Evolutionary conservation across 1,284 basidiomycete genomes (phyloP).

Genomic region (Sporisorium sorghi): DNA sequence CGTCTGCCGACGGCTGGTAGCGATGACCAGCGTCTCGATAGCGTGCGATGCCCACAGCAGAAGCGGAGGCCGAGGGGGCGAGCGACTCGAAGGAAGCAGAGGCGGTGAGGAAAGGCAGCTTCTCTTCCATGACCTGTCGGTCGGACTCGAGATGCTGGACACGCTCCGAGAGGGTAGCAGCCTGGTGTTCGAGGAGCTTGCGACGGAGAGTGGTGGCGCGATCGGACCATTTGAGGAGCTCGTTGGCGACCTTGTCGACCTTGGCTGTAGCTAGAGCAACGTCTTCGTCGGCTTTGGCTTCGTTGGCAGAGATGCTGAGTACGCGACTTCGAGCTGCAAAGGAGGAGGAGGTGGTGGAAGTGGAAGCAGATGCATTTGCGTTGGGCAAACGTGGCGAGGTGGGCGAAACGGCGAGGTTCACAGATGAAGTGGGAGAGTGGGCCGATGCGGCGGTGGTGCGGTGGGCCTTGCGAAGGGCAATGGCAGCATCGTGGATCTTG

Average conservation of each 20-base stretch:
- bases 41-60: constrained; percentile 32
- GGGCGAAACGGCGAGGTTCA: constrained; percentile 23
- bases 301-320: constrained; percentile 43
- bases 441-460: constrained; percentile 35
- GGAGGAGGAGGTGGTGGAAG: constrained; percentile 19
- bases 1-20: constrained; percentile 24
- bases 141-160: constrained; percentile 50
- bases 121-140: constrained; percentile 38
- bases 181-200: constrained; percentile 57
- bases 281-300: constrained; percentile 56
- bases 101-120: constrained; percentile 36
- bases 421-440: constrained; percentile 31
- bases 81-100: constrained; percentile 47
- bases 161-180: constrained; percentile 51
- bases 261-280: constrained; percentile 45
- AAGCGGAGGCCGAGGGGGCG: constrained; percentile 39
- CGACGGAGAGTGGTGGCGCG: constrained; percentile 41
- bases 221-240: constrained; percentile 49
- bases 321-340: constrained; percentile 27
- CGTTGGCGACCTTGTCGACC: constrained; percentile 53
- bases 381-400: constrained; percentile 19
- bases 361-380: constrained; percentile 8
- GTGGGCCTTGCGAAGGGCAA: constrained; percentile 56
- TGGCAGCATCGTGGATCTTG: constrained; percentile 58
- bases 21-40: constrained; percentile 21